Evolutionary conservation across 2,329 filamentous ascomycete genomes (phyloP).

Genomic region (Penicillium glabrum): DNA sequence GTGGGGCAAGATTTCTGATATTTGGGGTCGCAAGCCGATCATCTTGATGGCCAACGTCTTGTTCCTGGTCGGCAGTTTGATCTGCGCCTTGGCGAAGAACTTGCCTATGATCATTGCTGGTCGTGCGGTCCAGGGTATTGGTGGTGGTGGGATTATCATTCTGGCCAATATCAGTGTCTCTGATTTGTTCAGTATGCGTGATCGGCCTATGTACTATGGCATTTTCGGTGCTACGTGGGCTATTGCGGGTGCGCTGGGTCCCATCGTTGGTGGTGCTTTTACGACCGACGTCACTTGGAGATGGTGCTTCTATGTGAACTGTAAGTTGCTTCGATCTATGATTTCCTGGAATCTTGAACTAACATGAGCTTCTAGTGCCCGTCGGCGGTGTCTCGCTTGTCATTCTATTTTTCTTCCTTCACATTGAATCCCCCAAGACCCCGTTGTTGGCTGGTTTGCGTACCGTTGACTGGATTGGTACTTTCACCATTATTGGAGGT

Average conservation of each 20-base stretch:
- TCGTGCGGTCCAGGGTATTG: constrained; percentile 63
- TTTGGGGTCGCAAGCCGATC: constrained; percentile 65
- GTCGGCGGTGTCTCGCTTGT: constrained; percentile 60
- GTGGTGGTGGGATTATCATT: constrained; percentile 63
- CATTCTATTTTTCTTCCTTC: constrained; percentile 60
- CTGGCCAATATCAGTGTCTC: constrained; percentile 64
- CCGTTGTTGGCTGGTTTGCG: constrained; percentile 58
- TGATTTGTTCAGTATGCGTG: constrained; percentile 62
- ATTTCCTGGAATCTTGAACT: neutral
- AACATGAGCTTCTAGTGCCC: constrained; percentile 45
- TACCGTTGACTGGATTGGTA: constrained; percentile 65
- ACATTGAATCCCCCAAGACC: constrained; percentile 62
- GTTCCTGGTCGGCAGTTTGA: constrained; percentile 62
- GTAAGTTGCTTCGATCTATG: constrained; percentile 26
- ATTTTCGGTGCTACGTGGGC: constrained; percentile 64
- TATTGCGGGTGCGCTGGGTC: constrained; percentile 59
- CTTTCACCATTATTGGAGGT: constrained; percentile 67
- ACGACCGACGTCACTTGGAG: constrained; percentile 61
- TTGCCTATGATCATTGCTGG: constrained; percentile 64
- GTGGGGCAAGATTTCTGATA: constrained; percentile 66
- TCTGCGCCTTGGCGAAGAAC: constrained; percentile 59
- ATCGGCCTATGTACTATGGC: constrained; percentile 61
- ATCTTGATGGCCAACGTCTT: constrained; percentile 60
- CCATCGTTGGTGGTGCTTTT: constrained; percentile 62
- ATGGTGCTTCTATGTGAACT: constrained; percentile 63